Conservation (phyloP, 1,139 yeast genomes). For the Suhomyces coccinellae region DNA sequence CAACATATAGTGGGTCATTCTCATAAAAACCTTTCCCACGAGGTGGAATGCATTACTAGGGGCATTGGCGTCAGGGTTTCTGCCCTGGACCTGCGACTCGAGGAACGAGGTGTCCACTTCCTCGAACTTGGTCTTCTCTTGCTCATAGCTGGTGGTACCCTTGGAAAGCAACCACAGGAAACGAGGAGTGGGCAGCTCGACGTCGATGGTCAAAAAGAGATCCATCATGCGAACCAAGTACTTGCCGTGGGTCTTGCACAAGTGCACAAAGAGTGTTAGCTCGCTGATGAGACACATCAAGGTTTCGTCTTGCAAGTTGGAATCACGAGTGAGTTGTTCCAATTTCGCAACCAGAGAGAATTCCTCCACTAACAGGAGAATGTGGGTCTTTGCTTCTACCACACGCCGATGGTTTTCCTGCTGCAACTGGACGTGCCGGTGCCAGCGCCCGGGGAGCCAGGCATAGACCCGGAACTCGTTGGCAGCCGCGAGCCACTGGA, state of each 20-base stretch:
- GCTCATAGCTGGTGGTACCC: conserved; percentile 3
- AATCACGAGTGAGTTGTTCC: conserved; percentile 17
- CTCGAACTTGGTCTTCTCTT: conserved; percentile 1
- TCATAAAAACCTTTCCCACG: conserved; percentile 21
- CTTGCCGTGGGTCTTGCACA: conserved; percentile 22
- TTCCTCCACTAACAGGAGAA: conserved; percentile 10
- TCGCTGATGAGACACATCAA: conserved; percentile 32
- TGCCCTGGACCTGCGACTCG: conserved; percentile 13
- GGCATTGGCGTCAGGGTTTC: conserved; percentile 36
- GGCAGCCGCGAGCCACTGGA: conserved; percentile 33
- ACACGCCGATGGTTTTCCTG: conserved; percentile 21
- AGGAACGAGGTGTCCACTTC: conserved; percentile 14
- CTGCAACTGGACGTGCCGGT: conserved; percentile 19
- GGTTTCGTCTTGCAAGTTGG: conserved; percentile 25
- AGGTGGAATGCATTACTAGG: conserved; percentile 27
- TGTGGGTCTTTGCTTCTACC: conserved; percentile 11
- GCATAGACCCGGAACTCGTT: conserved; percentile 30
- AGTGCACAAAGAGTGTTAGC: conserved; percentile 25
- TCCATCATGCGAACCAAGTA: conserved; percentile 24
- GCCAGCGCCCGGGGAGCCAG: conserved; percentile 17
- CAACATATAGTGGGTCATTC: conserved; percentile 19
- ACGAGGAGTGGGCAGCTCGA: conserved; percentile 27
- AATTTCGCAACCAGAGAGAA: conserved; percentile 18
- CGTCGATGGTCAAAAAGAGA: conserved; percentile 30
- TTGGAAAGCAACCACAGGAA: conserved; percentile 11